Base-by-base conservation (phyloP, 2,329 filamentous ascomycete species). In the Ceratocystiopsis brevicomis region DNA sequence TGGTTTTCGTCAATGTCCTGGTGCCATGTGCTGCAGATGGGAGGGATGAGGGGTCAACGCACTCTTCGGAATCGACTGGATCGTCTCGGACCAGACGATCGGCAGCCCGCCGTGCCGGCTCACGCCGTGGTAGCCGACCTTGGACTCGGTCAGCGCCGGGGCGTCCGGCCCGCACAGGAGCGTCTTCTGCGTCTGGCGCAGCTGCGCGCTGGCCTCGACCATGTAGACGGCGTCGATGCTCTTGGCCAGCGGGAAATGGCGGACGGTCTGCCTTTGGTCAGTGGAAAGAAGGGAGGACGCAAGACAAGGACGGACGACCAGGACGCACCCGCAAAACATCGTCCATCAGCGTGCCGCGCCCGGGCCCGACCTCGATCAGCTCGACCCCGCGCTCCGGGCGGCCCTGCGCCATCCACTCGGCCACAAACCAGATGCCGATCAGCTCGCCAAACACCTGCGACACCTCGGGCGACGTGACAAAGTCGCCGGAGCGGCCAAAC, bases 381-480 rank as follows among this genome's bases (percentile, higher is more conserved):
- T 95, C 81, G 15, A 95, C 77, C 21, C 83, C 84, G 30, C 71
- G 67, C 47, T 65, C 73, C 44, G 73, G 81, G 47, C 69, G 71
- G 15, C 86, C 87, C 59, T 98, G 90, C 37, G 81, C 80, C 59
- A 96, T 82, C 88, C 90, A 98, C 67, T 98, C 90, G 37, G 88
- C 78, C 42, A 96, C 79, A 48, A 94, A 78, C 90, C 90, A 98
- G 52, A 98, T 74, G 5, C 85, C 90, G 45, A 96, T 68, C 25
- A 98, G 69, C 62, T 98, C 90, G 19, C 90, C 90, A 61, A 98
- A 98, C 13, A 96, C 73, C 57, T 96, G 90, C 1, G 87, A 95
- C 53, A 98, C 96, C 61, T 98, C 90, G 0, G 90, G 90, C 0
- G 87, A 95, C 0, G 90, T 98, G 42, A 96, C 80, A 56, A 98